Evolutionary conservation across 2,329 filamentous ascomycete genomes (phyloP), one percentile per base, ranked within the genome.

Genomic region (Chaetomiaceae sp.): DNA sequence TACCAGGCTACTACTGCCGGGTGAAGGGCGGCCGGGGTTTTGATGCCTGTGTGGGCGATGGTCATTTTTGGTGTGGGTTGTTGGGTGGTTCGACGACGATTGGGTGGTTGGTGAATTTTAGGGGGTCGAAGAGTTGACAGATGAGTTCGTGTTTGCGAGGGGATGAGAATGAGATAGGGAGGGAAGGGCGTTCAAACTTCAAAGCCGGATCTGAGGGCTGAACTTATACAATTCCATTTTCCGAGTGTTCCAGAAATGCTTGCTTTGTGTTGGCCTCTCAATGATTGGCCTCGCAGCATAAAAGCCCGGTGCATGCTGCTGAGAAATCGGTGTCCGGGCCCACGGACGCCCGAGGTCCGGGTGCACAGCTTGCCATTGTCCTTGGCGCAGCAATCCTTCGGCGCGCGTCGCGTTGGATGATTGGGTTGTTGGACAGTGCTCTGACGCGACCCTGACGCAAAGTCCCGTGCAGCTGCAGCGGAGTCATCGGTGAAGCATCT

Each of bases 21-120:
- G 62, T 66, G 62, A 32, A 62, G 59, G 37, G 57, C 60, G 45
- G 62, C 55, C 44, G 69, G 59, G 46, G 69, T 61, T 18, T 48
- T 51, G 54, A 73, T 57, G 47, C 63, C 59, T 36, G 65, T 61
- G 62, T 73, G 70, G 40, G 70, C 65, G 55, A 73, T 67, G 29
- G 65, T 56, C 68, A 71, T 72, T 53, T 36, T 65, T 46, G 21
- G 30, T 25, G 43, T 27, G 29, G 33, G 25, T 29, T 42, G 20
- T 27, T 5, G 14, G 16, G 27, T 13, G 5, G n/a, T 41, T 40
- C 16, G 42, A 16, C n/a, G 9, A 30, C 1, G 9, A 32, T 13
- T 23, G 2, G 14, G 34, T 21, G 11, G 32, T n/a, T 13, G 40
- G 18, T 25, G 21, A 18, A 10, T 11, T 18, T 5, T 16, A 4